phyloP scores from a whole-genome alignment of 257 asterid species.

The Nicotiana obtusifolia region DNA sequence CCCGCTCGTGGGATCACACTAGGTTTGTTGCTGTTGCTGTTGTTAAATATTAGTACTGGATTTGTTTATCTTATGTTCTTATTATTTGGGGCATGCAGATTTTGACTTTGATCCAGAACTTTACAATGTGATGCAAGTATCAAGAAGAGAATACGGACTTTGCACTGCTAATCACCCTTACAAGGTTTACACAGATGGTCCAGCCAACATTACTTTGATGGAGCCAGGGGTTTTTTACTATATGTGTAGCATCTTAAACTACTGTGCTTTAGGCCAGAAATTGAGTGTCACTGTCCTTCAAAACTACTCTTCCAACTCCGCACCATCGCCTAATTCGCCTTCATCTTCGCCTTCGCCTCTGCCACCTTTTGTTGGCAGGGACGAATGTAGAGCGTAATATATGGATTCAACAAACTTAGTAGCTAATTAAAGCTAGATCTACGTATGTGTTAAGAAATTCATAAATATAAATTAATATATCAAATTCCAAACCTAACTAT shows the following conservation, averaged over 20 bases:
- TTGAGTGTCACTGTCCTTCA: slow-evolving; percentile 32
- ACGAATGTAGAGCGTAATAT: no score
- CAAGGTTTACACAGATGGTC: slow-evolving; percentile 42
- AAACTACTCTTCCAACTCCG: neutral
- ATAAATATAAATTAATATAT: no score
- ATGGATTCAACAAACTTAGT: no score
- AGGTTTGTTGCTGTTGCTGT: no score
- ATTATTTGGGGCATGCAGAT: slow-evolving; percentile 27
- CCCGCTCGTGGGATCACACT: no score
- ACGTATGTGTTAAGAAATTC: no score
- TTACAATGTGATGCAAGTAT: slow-evolving; percentile 51
- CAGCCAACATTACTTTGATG: slow-evolving; percentile 22
- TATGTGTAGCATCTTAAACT: slow-evolving; percentile 47
- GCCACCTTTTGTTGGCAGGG: neutral
- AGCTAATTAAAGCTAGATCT: no score
- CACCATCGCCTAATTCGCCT: neutral
- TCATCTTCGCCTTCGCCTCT: neutral
- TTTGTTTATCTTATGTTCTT: no score
- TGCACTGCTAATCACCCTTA: slow-evolving; percentile 47
- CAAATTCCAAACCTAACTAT: no score
- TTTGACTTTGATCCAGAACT: slow-evolving; percentile 53
- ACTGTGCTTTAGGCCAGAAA: slow-evolving; percentile 55
- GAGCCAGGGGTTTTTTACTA: slow-evolving; percentile 46
- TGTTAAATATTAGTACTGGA: no score
- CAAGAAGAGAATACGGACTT: slow-evolving; percentile 37